A percentile compares a stretch with the other conserved stretches of the same genome.
phyloP scores from a whole-genome alignment of 371 early-diverging fungal species.

The Amoeboaphelidium occidentale region DNA sequence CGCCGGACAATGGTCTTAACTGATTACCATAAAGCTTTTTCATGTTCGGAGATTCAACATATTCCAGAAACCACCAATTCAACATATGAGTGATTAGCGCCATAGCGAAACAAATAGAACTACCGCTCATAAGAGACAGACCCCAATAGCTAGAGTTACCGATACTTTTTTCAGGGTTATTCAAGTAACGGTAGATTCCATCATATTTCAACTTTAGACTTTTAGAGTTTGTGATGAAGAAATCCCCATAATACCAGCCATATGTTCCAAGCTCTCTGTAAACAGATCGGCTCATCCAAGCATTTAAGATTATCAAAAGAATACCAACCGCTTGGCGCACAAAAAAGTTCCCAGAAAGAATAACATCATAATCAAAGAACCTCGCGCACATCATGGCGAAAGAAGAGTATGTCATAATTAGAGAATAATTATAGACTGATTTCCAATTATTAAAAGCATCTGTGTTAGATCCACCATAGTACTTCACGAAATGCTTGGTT shows the following conservation, averaged over 20 bases:
- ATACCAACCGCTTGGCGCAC: conserved; percentile 18
- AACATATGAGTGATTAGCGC: conserved; percentile 22
- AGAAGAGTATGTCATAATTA: conserved; percentile 59
- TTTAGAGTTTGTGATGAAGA: conserved; percentile 44
- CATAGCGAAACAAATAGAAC: conserved; percentile 42
- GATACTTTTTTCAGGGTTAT: conserved; percentile 55
- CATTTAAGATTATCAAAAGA: conserved; percentile 48
- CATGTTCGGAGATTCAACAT: conserved; percentile 70
- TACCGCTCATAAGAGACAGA: conserved; percentile 49
- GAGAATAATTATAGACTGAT: conserved; percentile 62
- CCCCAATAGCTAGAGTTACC: conserved; percentile 27
- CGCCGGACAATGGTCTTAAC: background rate
- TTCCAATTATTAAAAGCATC: conserved; percentile 88
- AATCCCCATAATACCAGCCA: conserved; percentile 80
- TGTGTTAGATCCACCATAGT: conserved; percentile 49
- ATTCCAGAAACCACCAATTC: conserved; percentile 25
- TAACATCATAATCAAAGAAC: conserved; percentile 40
- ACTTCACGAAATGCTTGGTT: conserved; percentile 72
- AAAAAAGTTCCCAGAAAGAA: conserved; percentile 42
- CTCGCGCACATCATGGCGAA: conserved; percentile 28
- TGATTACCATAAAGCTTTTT: background rate
- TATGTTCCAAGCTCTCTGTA: conserved; percentile 69
- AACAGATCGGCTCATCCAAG: conserved; percentile 58
- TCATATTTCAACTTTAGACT: conserved; percentile 5
- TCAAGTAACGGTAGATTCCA: conserved; percentile 31